These are phyloP conservation scores for Myochromella boudieri DNA, from an alignment of 768 basidiomycete species.

Conservation along the genomic window DNA sequence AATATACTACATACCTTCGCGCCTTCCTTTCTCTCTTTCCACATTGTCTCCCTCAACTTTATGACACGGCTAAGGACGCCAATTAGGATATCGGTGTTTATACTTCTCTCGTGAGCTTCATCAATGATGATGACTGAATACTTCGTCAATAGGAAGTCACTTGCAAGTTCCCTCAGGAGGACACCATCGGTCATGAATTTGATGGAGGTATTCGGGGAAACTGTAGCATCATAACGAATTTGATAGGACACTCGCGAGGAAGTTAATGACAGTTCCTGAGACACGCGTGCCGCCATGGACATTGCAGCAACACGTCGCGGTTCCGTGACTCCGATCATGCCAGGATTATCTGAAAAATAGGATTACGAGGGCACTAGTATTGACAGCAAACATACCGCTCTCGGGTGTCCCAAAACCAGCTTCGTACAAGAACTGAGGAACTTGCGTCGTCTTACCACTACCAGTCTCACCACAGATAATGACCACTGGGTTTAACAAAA, in stretches of 20 bases:
- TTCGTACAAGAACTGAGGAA: conserved; percentile 98
- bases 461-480: conserved; percentile 93
- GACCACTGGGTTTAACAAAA: conserved; percentile 83
- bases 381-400: conserved; percentile 56
- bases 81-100: conserved; percentile 97
- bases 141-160: conserved; percentile 89
- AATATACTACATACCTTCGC: conserved; percentile 52
- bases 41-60: conserved; percentile 85
- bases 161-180: conserved; percentile 85
- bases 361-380: conserved; percentile 3
- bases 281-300: conserved; percentile 92
- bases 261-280: conserved; percentile 86
- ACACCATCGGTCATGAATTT: conserved; percentile 99
- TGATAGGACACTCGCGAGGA: conserved; percentile 89
- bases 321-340: conserved; percentile 97
- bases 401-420: conserved; percentile 86
- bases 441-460: conserved; percentile 97
- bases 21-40: conserved; percentile 74
- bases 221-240: conserved; percentile 95
- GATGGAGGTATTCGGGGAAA: conserved; percentile 86
- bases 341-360: conserved; percentile 75
- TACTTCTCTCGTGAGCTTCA: conserved; percentile 96
- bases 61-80: conserved; percentile 95
- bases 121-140: conserved; percentile 97
- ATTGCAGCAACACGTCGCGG: conserved; percentile 96